Evolutionary conservation across 2,329 filamentous ascomycete genomes (phyloP), one percentile per base, ranked within the genome.

Genomic region (Pyrenophora tritici-repentis): DNA sequence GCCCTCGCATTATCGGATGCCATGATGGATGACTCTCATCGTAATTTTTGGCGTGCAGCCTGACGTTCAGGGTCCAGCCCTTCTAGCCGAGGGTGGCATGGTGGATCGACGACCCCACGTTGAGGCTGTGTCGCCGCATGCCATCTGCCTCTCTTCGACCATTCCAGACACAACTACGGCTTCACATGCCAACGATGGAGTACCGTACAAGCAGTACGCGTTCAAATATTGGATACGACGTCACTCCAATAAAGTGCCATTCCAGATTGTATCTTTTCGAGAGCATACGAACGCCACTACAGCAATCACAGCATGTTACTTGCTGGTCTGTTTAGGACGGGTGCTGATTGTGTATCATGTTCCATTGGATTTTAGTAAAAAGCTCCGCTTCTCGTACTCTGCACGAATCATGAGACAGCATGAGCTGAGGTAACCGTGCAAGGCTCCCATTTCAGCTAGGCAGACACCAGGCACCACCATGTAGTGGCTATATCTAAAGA

Each of bases 1-100:
- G 57, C 49, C 57, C 40, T 45, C 55, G 62, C 70, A 72, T 72
- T 32, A 47, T 62, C 55, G 52, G 41, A 53, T 56, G 54, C 45
- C 45, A 56, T 57, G 14, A 44, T 39, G 42, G 36, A 48, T 55
- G 59, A 62, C 47, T 58, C 50, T 58, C 55, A 42, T 38, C 20
- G 26, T 57, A 52, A 54, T 46, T 68, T 68, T 68, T 70, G 59
- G 61, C 53, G 47, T 48, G 54, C 52, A 45, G 36, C 57, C 57
- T 59, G 58, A 62, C 58, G 61, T 63, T 57, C 62, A 68, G 56
- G 54, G 65, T 65, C 61, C 44, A 53, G 39, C 7, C 24, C 42
- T 18, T 24, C 47, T 58, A 56, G 50, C 57, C 49, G 34, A 47
- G 39, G 29, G 16, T 38, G 9, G 26, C 26, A 29, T 10, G 26